Base-by-base conservation (phyloP, 139 green algal species). In the Chlamydomonas sphaeroides region DNA sequence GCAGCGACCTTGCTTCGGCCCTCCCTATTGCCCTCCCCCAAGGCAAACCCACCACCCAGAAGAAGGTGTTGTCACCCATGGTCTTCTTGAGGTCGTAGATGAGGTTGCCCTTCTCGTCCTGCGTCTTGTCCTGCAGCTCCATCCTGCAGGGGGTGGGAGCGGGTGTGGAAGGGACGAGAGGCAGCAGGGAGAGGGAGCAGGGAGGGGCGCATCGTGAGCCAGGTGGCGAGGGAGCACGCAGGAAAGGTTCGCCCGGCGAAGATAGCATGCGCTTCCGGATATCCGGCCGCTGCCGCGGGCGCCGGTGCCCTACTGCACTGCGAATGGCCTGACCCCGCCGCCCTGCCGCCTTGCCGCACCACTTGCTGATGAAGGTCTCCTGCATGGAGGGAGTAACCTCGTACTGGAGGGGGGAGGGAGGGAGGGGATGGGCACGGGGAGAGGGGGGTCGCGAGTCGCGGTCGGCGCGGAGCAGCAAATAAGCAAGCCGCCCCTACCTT, bases 61-160 rank as follows among this genome's bases (percentile, higher is more conserved):
- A 82, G 62, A 39, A 82, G 14, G 72, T 7, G 75, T 82, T 63
- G 61, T 82, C 75, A 42, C 2, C 33, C n/a, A 71, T 49, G 75
- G 75, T 82, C 61, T 82, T 82, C 61, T 71, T 72, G 15, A 82
- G 61, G 61, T 82, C 75, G 75, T 72, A 82, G 41, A 72, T 45
- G 6, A 36, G 17, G 20, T 28, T 63, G 42, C 41, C 42, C 61
- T 82, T 57, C 75, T 82, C 75, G 2, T 82, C 36, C 20, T 23
- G 10, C 0, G 75, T 82, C 18, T 3, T 6, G 8, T 82, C 42
- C 42, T 82, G 23, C 41, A 82, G 28, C 61, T 72, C 35, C 14
- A 23, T 41, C 61, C 61, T 80, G 36, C 1, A 35, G 25, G 35
- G 36, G n/a, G n/a, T n/a, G n/a, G n/a, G n/a, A n/a, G n/a, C n/a